A percentile compares a stretch with the other conserved stretches of the same genome.
Conservation (phyloP, 2,329 filamentous ascomycete species). For the Blastomyces percursus region DNA sequence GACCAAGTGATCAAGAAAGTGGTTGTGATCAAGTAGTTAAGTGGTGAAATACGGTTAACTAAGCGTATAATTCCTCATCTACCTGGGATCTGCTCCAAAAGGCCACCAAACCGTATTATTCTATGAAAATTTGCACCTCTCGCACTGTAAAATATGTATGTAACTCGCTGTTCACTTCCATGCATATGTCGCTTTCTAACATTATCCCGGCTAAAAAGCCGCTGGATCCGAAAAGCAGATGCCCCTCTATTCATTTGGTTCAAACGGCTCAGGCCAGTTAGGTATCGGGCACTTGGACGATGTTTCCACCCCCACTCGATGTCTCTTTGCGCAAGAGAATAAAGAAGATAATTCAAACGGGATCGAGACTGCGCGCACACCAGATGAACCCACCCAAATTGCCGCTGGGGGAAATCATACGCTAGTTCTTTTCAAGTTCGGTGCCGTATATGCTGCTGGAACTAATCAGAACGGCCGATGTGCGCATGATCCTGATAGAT, state of each 20-base stretch:
- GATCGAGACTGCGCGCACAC: neutral
- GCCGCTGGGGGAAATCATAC: slow-evolving; percentile 78
- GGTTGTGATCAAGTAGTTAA: too few species aligned
- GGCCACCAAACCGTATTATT: neutral
- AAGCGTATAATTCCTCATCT: neutral
- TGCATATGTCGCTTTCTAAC: neutral
- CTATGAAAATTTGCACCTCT: neutral
- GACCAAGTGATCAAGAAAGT: too few species aligned
- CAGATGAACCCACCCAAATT: slow-evolving; percentile 27
- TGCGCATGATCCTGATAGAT: slow-evolving; percentile 15
- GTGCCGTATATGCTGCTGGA: slow-evolving; percentile 55
- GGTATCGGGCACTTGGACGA: slow-evolving; percentile 62
- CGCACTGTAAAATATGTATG: neutral
- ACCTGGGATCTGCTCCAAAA: neutral
- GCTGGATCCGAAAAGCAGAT: slow-evolving; percentile 14
- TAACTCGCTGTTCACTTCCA: neutral
- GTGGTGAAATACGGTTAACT: too few species aligned
- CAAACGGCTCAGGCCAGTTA: slow-evolving; percentile 66
- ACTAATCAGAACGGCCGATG: slow-evolving; percentile 43
- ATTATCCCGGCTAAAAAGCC: neutral
- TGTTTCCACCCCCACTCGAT: slow-evolving; percentile 54
- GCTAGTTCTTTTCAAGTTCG: slow-evolving; percentile 52
- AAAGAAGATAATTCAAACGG: slow-evolving; percentile 10
- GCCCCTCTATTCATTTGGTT: slow-evolving; percentile 57
- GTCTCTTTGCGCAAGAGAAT: slow-evolving; percentile 40